phyloP scores from a whole-genome alignment of 2,329 filamentous ascomycete species.

The Ophiostoma ulmi region DNA sequence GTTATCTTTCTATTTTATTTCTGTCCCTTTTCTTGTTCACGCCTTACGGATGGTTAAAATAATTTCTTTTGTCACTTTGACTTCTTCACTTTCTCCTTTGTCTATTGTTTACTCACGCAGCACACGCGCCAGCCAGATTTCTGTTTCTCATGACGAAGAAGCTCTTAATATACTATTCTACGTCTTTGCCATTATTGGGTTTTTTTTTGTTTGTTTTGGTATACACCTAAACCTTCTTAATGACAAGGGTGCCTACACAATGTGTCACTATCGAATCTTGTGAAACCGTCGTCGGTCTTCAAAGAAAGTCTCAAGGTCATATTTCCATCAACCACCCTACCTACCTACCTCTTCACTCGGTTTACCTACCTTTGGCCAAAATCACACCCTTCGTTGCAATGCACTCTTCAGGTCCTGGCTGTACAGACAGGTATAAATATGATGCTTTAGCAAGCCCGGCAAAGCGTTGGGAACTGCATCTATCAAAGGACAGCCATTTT shows the following conservation, averaged over 20 bases:
- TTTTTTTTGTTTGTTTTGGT: background rate
- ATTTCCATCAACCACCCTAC: background rate
- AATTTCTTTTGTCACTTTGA: background rate
- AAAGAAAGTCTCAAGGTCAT: no score
- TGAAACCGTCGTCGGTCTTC: background rate
- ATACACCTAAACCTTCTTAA: background rate
- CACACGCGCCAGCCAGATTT: constrained; percentile 3
- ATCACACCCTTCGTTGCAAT: background rate
- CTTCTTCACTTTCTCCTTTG: background rate
- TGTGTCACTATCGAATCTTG: background rate
- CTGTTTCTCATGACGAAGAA: background rate
- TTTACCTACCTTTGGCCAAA: background rate
- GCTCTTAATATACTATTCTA: background rate
- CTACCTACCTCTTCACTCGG: background rate
- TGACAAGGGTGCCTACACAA: background rate
- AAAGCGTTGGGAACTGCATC: background rate
- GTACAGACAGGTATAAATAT: background rate
- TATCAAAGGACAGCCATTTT: background rate
- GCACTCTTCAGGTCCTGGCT: no score
- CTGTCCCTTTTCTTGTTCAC: background rate
- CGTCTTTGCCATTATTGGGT: background rate
- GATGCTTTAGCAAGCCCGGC: background rate
- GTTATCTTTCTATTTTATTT: background rate
- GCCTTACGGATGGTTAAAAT: constrained; percentile 5
- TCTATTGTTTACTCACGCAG: background rate